Conservation (phyloP, 1,139 yeast species). For the Hemisphaericaspora xylanilytica region DNA sequence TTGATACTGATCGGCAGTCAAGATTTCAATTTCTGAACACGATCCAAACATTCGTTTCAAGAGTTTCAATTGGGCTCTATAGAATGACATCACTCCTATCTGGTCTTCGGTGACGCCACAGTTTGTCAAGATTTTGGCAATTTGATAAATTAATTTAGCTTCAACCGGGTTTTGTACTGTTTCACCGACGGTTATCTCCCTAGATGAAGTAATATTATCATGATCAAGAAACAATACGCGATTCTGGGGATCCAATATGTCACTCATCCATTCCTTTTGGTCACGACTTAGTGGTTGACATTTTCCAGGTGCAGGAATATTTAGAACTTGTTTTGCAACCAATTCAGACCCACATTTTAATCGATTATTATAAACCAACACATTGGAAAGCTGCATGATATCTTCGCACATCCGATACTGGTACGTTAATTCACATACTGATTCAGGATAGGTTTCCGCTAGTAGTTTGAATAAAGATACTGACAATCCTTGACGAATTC, state of each 20-base stretch:
- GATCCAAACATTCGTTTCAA: constrained; percentile 44
- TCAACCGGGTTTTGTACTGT: constrained; percentile 72
- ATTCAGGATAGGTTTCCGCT: constrained; percentile 67
- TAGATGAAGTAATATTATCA: constrained; percentile 55
- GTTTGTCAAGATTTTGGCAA: constrained; percentile 55
- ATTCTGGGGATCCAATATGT: constrained; percentile 31
- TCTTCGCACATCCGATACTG: constrained; percentile 95
- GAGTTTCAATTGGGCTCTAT: constrained; percentile 72
- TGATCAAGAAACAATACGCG: constrained; percentile 79
- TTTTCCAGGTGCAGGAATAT: constrained; percentile 40
- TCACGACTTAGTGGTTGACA: constrained; percentile 9
- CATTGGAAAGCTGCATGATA: constrained; percentile 79
- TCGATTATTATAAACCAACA: constrained; percentile 69
- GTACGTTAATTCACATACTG: constrained; percentile 69
- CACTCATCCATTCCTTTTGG: constrained; percentile 31
- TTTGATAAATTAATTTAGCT: constrained; percentile 59
- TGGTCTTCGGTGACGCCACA: constrained; percentile 60
- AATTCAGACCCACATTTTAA: constrained; percentile 68
- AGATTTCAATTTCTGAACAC: constrained; percentile 57
- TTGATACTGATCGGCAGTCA: constrained; percentile 95
- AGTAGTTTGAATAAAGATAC: constrained; percentile 72
- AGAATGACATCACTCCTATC: constrained; percentile 87
- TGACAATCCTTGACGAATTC: constrained; percentile 62
- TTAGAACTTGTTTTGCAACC: constrained; percentile 59
- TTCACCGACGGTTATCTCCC: constrained; percentile 60